Base-by-base conservation (phyloP, 208 protist genomes). In the Trypanosoma mega region DNA sequence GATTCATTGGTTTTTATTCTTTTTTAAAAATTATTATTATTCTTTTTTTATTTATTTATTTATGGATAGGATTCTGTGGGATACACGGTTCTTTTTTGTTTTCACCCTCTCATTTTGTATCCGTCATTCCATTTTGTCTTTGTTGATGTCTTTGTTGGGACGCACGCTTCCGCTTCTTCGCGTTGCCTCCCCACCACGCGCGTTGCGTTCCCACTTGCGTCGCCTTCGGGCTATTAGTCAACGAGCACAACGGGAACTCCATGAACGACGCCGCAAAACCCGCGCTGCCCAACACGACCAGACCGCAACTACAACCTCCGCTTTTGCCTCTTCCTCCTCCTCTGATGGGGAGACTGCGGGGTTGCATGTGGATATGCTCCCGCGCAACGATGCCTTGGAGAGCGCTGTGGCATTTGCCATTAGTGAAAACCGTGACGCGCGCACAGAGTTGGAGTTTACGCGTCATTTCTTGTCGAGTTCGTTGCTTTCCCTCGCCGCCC, bases 381-480 rank as follows among this genome's bases (percentile, higher is more conserved):
- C 89, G 0, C 62, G 53, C 16, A 95, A 92, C 51, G 63, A 76
- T 20, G 72, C 65, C 0, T 61, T 95, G n/a, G 85, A 92, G 65
- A 78, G 76, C 3, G 78, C 89, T 1, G 83, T 92, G 39, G 89
- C 89, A 29, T 76, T 90, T 12, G 71, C 79, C 5, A 78, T 95
- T 26, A 77, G 74, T 71, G 72, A 86, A 37, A 78, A 90, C 52
- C 72, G 80, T 8, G 89, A 95, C 51, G 81, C 85, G 7, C 75
- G 89, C 7, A 78, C 89, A 2, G 81, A 92, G 65, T 73, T 95
- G 64, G 83, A 91, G 70, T 76, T 95, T 54, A 85, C 74, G 44
- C 80, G 83, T 23, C 81, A 82, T n/a, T 78, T 95, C 41, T 58
- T 95, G 49, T 65, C 62, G 49, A 80, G 77, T 50, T 82, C 76